Evolutionary conservation across 73 alveolate species (phyloP).

Genomic region (Diophrys appendiculata): DNA sequence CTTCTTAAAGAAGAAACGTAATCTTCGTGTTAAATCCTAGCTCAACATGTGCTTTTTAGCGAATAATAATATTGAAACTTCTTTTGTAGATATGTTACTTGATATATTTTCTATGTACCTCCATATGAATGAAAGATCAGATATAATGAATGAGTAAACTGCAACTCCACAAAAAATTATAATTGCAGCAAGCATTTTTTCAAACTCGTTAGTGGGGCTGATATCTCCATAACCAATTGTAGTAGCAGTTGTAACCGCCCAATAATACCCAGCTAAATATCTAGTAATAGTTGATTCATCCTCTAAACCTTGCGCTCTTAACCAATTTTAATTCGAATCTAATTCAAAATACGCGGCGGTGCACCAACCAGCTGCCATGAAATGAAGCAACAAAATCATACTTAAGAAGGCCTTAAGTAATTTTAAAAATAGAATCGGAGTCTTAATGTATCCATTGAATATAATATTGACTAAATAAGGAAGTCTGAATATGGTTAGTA

Average conservation of each 20-base stretch:
- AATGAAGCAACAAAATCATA: constrained; percentile 50
- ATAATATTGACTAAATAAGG: constrained; percentile 23
- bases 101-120: not conserved
- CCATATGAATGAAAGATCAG: constrained; percentile 36
- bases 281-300: constrained; percentile 18
- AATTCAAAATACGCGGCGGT: constrained; percentile 39
- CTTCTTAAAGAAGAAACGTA: no score
- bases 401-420: constrained; percentile 21
- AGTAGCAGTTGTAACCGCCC: constrained; percentile 69
- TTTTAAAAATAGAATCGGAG: constrained; percentile 17
- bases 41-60: not conserved
- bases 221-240: constrained; percentile 82
- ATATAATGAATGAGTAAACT: constrained; percentile 44
- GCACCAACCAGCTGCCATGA: constrained; percentile 63
- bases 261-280: constrained; percentile 59
- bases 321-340: constrained; percentile 33
- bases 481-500: constrained; percentile 29
- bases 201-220: constrained; percentile 50
- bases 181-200: constrained; percentile 25
- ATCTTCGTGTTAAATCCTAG: not conserved
- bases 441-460: constrained; percentile 24
- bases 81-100: not conserved
- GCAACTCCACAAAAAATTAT: constrained; percentile 57
- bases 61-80: not conserved
- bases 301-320: constrained; percentile 1